These are phyloP conservation scores for Arxiozyma bovina DNA, from an alignment of 1,139 yeast genomes.

Conservation along the genomic window DNA sequence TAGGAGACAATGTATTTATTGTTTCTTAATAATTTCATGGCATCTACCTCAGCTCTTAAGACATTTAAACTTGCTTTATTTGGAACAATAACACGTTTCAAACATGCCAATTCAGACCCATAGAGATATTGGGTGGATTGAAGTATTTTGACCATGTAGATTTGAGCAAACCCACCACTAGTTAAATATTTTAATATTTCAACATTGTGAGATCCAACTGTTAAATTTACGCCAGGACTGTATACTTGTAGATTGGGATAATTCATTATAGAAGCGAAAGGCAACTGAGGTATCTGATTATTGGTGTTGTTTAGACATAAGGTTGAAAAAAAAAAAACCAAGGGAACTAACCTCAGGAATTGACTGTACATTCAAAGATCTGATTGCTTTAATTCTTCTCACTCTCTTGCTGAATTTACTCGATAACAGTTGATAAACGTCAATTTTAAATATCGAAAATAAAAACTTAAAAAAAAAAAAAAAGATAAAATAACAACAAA, in stretches of 20 bases:
- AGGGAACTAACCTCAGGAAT: no score
- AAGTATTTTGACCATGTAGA: slow-evolving; percentile 46
- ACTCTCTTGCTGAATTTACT: no score
- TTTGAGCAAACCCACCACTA: slow-evolving; percentile 48
- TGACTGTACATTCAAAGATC: no score
- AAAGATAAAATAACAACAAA: no score
- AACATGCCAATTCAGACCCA: slow-evolving; percentile 45
- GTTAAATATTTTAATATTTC: slow-evolving; percentile 29
- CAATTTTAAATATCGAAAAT: no score
- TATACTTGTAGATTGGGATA: slow-evolving; percentile 24
- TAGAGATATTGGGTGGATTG: slow-evolving; percentile 31
- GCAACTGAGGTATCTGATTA: background rate
- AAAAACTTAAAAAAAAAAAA: no score
- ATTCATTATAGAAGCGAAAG: slow-evolving; percentile 14
- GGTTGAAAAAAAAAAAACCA: no score
- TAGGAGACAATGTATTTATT: slow-evolving; percentile 55
- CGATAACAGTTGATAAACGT: no score
- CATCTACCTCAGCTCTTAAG: slow-evolving; percentile 68
- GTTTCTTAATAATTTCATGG: slow-evolving; percentile 54
- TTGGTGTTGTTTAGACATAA: no score
- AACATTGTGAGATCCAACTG: slow-evolving; percentile 32
- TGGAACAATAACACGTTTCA: slow-evolving; percentile 66
- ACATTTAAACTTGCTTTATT: slow-evolving; percentile 58
- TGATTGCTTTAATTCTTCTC: no score
- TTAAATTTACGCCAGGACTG: slow-evolving; percentile 23